These are phyloP conservation scores for Chlamydomonas schloesseri DNA, from an alignment of 139 green algal species.

Conservation along the genomic window DNA sequence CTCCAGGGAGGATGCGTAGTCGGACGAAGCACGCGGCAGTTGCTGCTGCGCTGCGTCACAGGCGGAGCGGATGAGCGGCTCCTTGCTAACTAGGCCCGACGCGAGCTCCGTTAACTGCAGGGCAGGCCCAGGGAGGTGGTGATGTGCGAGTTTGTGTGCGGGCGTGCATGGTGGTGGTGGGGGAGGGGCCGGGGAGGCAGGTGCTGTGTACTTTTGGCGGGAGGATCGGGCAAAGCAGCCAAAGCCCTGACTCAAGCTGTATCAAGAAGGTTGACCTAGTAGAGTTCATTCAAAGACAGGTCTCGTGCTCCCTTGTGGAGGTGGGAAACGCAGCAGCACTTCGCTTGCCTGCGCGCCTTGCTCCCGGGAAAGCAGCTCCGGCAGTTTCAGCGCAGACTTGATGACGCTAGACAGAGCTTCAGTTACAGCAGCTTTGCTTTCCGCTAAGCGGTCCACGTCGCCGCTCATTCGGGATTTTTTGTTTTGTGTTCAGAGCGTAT, in stretches of 20 bases:
- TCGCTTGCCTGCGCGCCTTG: conserved; percentile 21
- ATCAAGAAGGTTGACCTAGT: too few relatives aligned
- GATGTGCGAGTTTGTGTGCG: too few relatives aligned
- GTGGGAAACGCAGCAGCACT: too few relatives aligned
- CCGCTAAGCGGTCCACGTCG: not conserved
- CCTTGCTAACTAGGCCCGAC: not conserved
- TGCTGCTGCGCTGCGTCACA: not conserved
- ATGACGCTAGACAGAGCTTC: conserved; percentile 13
- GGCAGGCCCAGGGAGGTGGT: too few relatives aligned
- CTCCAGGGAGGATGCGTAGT: conserved; percentile 10
- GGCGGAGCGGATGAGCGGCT: conserved; percentile 1
- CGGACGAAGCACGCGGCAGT: not conserved
- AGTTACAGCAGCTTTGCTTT: not conserved
- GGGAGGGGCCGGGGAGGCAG: too few relatives aligned
- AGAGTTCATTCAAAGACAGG: too few relatives aligned
- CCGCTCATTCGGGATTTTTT: not conserved
- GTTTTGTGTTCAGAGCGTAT: too few relatives aligned
- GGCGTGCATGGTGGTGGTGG: too few relatives aligned
- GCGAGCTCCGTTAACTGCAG: conserved; percentile 8
- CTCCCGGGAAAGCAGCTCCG: not conserved
- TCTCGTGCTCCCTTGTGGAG: too few relatives aligned
- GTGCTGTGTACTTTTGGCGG: too few relatives aligned
- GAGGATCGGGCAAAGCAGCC: too few relatives aligned
- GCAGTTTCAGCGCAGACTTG: not conserved
- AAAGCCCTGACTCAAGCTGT: too few relatives aligned